phyloP scores from a whole-genome alignment of 192 early-diverging fungal species.

The Pilaira anomala region DNA sequence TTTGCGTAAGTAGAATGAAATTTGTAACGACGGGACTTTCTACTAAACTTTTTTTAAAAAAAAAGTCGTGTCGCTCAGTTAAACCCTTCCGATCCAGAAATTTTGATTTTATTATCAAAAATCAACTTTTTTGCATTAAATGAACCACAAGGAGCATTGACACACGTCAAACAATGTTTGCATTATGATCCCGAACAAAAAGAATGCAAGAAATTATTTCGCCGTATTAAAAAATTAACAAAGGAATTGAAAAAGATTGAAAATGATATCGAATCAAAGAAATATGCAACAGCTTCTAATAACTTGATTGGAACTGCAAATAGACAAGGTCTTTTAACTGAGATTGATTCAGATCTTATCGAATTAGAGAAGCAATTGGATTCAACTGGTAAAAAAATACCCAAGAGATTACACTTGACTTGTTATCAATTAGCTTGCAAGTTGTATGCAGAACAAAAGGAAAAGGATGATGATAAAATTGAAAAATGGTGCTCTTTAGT shows the following conservation, averaged over 20 bases:
- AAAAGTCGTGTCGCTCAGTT: conserved; percentile 70
- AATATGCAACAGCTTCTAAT: conserved; percentile 57
- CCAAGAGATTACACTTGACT: conserved; percentile 36
- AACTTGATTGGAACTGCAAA: conserved; percentile 47
- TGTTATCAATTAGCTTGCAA: conserved; percentile 61
- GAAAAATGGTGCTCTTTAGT: conserved; percentile 67
- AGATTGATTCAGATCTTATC: conserved; percentile 32
- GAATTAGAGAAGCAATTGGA: conserved; percentile 15
- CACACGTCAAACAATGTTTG: conserved; percentile 80
- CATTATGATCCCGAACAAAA: conserved; percentile 91
- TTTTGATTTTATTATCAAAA: conserved; percentile 62
- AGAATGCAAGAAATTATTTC: conserved; percentile 75
- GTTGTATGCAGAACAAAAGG: conserved; percentile 51
- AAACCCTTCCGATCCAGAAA: conserved; percentile 59
- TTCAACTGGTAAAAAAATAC: conserved; percentile 31
- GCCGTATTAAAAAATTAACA: conserved; percentile 69
- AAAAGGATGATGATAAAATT: conserved; percentile 45
- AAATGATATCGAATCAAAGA: conserved; percentile 47
- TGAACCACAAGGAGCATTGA: conserved; percentile 66
- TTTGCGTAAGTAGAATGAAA: conserved; percentile 40
- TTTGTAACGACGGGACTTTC: neutral
- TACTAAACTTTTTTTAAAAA: neutral
- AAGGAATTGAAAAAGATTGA: conserved; percentile 66
- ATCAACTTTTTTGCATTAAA: conserved; percentile 69
- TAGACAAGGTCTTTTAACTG: conserved; percentile 30